Conservation (phyloP, 2,329 filamentous ascomycete genomes). For the Pyrenochaeta sp. region DNA sequence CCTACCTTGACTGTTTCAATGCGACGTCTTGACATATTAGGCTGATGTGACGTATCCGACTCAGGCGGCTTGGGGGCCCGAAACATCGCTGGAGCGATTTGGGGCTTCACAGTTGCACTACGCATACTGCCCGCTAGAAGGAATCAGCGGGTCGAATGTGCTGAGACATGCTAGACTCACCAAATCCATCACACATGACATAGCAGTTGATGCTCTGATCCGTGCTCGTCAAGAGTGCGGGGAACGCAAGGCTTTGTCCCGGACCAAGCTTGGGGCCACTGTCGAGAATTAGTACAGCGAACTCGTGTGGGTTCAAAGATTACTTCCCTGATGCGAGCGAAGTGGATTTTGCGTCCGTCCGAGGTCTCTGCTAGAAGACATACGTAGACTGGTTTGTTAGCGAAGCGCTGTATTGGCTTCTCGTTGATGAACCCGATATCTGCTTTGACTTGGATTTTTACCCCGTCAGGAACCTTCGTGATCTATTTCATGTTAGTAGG, state of each 20-base stretch:
- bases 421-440: conserved; percentile 77
- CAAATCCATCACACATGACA: conserved; percentile 86
- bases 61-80: conserved; percentile 33
- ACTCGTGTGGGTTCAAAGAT: neutral
- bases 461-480: conserved; percentile 49
- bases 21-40: conserved; percentile 44
- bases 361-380: conserved; percentile 79
- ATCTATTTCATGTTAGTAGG: conserved; percentile 17
- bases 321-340: conserved; percentile 64
- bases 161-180: conserved; percentile 45
- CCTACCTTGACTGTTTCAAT: conserved; percentile 19
- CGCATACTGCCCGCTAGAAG: conserved; percentile 64
- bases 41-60: conserved; percentile 21
- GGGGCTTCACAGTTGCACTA: conserved; percentile 61
- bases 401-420: conserved; percentile 68
- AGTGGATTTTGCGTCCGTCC: conserved; percentile 74
- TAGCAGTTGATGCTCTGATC: conserved; percentile 71
- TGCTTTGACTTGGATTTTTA: conserved; percentile 69
- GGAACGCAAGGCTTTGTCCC: conserved; percentile 68
- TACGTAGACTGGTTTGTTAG: conserved; percentile 70
- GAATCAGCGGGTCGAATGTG: conserved; percentile 10
- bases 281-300: conserved; percentile 28
- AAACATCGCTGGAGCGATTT: conserved; percentile 58
- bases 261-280: conserved; percentile 72
- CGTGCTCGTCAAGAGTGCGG: conserved; percentile 61